Percentiles rank a stretch among this genome's conserved stretches.
These are phyloP conservation scores for Xylaria sp. DNA, from an alignment of 2,329 filamentous ascomycete genomes.

Conservation along the genomic window DNA sequence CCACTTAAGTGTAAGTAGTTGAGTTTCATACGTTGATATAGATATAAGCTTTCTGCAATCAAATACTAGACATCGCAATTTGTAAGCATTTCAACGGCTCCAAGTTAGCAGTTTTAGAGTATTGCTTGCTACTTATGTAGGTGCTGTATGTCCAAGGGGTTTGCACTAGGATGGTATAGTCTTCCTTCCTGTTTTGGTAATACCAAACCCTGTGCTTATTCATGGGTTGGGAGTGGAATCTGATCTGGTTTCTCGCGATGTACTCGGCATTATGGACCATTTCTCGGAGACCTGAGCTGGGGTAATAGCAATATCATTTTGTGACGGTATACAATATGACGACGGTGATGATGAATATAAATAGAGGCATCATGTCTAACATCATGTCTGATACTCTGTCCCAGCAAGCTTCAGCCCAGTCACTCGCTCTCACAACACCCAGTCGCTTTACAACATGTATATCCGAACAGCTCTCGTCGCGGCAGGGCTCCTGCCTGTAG, in stretches of 20 bases:
- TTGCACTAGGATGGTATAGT: background rate
- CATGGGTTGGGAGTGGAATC: slow-evolving; percentile 5
- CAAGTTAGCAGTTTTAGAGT: no score
- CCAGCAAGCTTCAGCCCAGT: slow-evolving; percentile 9
- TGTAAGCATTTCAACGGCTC: no score
- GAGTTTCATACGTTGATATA: background rate
- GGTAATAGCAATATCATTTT: background rate
- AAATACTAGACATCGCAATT: background rate
- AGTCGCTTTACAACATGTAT: slow-evolving; percentile 26
- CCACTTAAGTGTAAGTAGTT: background rate
- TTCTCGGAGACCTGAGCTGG: slow-evolving; percentile 12
- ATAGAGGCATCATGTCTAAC: slow-evolving; percentile 7
- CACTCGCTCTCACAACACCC: background rate
- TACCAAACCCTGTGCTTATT: slow-evolving; percentile 11
- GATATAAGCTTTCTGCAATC: background rate
- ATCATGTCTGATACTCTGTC: background rate
- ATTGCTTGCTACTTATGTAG: background rate
- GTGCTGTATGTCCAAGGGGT: background rate
- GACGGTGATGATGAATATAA: slow-evolving; percentile 23
- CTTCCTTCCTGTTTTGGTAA: slow-evolving; percentile 23
- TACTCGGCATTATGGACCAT: slow-evolving; percentile 15
- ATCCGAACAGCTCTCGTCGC: slow-evolving; percentile 31
- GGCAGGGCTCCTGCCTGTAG: slow-evolving; percentile 35
- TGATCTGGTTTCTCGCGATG: slow-evolving; percentile 7
- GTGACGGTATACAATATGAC: background rate